Evolutionary conservation across 2,329 filamentous ascomycete species (phyloP).

Genomic region (Aspergillus niger): DNA sequence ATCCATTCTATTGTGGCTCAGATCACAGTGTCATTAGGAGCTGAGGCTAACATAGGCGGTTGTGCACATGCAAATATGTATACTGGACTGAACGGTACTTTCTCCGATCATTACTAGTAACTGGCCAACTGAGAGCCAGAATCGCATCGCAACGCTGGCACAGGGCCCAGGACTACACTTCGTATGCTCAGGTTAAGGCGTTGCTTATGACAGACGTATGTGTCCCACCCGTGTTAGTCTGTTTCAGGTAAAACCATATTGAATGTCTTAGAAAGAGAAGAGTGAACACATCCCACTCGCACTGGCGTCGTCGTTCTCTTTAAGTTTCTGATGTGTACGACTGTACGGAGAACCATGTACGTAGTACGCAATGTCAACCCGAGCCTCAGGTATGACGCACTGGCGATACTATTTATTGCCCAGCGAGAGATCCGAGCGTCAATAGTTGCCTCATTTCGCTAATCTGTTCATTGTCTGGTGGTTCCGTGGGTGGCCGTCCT

Average conservation of each 20-base stretch:
- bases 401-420: slow-evolving; percentile 3
- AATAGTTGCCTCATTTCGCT: slow-evolving; percentile 3
- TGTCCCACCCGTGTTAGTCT: background rate
- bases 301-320: background rate
- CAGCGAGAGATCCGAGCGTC: background rate
- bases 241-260: background rate
- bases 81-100: background rate
- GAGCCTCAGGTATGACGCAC: slow-evolving; percentile 2
- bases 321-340: slow-evolving; percentile 2
- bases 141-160: background rate
- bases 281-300: background rate
- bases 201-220: background rate
- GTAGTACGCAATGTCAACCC: background rate
- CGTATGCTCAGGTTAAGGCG: background rate
- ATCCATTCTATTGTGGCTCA: background rate
- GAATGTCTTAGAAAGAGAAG: background rate
- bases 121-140: background rate
- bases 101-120: background rate
- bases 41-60: background rate
- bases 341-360: background rate
- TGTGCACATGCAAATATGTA: background rate
- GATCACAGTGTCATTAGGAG: no score
- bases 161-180: background rate
- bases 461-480: background rate
- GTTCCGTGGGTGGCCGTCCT: background rate